Evolutionary conservation across 352 stramenopile genomes (phyloP), one percentile per base, ranked within the genome.

Genomic region (Globisporangium cederbergense): DNA sequence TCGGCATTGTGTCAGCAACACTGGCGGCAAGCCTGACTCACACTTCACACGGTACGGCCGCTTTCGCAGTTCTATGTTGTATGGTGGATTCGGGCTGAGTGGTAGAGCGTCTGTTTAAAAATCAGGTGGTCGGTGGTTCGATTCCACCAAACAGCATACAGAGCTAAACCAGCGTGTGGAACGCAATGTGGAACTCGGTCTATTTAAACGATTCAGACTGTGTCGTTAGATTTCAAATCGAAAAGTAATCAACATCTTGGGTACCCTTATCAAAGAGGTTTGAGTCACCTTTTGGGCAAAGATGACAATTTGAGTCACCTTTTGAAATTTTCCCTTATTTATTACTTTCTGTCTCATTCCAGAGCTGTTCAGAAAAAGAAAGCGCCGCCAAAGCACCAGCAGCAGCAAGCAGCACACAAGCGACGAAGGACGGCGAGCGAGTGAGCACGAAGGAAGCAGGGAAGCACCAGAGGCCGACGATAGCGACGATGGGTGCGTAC

Each of bases 31-130:
- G 28, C 28, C 30, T 42, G 16, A 57, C 30, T 57, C 50, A 43
- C 50, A 57, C 50, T 57, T 57, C 50, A 57, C 50, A 57, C 50
- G 14, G 50, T 28, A 43, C 50, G 28, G 50, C 38, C 50, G 30
- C 28, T 57, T 57, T 42, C 50, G 28, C 50, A 40, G 50, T 42
- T 43, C 50, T 57, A 42, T 16, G 50, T 40, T 57, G 50, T 57
- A 30, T 43, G 50, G 50, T 1, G 25, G 2, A 28, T 28, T 28
- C 25, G 25, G 25, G 25, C 25, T 28, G 25, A 25, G 22, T 25
- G 22, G 22, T 25, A 25, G 22, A 25, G 22, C 22, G 22, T 25
- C 22, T 25, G 22, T 25, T 25, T 25, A 1, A 25, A 25, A 25
- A 25, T 25, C 22, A 25, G 22, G 22, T 25, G 22, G 22, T 25